Percentiles rank a stretch among this genome's conserved stretches.
phyloP scores from a whole-genome alignment of 192 early-diverging fungal species.

The Coemansia sp. region DNA sequence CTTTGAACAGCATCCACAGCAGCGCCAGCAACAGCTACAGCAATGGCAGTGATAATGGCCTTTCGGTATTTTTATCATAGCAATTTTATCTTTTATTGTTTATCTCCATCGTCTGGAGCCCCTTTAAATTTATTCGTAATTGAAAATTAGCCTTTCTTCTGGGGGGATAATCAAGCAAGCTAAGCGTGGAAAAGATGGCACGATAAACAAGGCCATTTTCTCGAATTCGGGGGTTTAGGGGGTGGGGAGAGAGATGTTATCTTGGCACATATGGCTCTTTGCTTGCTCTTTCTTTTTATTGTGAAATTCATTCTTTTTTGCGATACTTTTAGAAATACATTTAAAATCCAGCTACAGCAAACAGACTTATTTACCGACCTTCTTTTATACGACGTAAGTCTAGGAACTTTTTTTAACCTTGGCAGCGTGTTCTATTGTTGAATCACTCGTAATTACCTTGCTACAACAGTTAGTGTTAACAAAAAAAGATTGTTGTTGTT shows the following conservation, averaged over 20 bases:
- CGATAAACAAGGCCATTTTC: too few species aligned
- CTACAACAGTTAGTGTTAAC: neutral
- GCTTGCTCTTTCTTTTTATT: neutral
- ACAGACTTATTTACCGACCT: neutral
- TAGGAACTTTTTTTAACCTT: neutral
- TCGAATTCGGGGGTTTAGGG: too few species aligned
- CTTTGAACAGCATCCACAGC: conserved; percentile 11
- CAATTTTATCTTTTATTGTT: too few species aligned
- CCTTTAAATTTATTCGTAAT: too few species aligned
- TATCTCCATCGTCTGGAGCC: too few species aligned
- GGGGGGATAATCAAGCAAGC: too few species aligned
- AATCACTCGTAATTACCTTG: neutral
- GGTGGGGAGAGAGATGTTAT: too few species aligned
- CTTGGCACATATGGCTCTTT: neutral
- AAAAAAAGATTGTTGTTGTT: neutral
- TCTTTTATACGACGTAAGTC: conserved; percentile 4
- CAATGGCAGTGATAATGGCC: conserved; percentile 4
- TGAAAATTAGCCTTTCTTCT: too few species aligned
- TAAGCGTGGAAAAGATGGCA: too few species aligned
- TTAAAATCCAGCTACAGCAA: neutral
- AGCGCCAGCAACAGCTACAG: conserved; percentile 11
- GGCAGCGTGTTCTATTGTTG: neutral
- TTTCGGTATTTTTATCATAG: neutral
- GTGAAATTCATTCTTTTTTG: neutral
- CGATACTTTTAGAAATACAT: neutral